Percentiles rank a stretch among this genome's conserved stretches.
Conservation (phyloP, 1,139 yeast species). For the Debaryomycetaceae sp. region DNA sequence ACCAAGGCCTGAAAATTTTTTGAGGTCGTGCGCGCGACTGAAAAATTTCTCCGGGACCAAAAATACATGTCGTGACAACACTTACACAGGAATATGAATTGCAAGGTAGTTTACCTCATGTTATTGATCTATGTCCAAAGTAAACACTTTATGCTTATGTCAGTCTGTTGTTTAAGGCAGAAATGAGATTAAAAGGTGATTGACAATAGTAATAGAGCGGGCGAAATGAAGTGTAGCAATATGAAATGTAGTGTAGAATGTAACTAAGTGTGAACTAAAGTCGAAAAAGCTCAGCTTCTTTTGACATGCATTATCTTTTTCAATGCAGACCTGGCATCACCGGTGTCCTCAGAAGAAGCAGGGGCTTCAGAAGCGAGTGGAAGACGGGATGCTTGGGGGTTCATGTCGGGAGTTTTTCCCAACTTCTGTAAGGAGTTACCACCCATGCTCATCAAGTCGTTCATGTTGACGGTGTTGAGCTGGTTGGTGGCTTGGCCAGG, state of each 20-base stretch:
- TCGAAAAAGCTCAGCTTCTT: conserved; percentile 14
- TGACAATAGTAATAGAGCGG: conserved; percentile 3
- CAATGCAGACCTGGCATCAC: conserved; percentile 42
- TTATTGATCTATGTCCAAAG: not conserved
- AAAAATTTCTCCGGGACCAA: not conserved
- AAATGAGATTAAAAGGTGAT: not conserved
- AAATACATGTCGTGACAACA: not conserved
- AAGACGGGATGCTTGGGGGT: conserved; percentile 1
- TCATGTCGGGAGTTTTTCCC: not conserved
- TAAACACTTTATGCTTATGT: not conserved
- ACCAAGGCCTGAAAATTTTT: not conserved
- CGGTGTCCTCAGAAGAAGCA: conserved; percentile 26
- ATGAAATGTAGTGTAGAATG: not conserved
- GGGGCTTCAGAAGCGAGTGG: conserved; percentile 4
- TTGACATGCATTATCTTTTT: conserved; percentile 38
- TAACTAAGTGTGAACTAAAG: not conserved
- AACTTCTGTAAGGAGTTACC: conserved; percentile 1
- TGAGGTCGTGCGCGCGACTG: not conserved
- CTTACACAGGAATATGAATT: not conserved
- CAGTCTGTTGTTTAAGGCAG: not conserved
- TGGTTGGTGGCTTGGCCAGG: conserved; percentile 6
- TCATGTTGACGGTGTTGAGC: conserved; percentile 18
- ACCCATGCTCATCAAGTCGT: conserved; percentile 18
- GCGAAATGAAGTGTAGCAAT: not conserved
- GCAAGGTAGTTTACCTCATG: not conserved